These are phyloP conservation scores for Simplicillium sp. DNA, from an alignment of 2,329 filamentous ascomycete genomes.

Conservation along the genomic window DNA sequence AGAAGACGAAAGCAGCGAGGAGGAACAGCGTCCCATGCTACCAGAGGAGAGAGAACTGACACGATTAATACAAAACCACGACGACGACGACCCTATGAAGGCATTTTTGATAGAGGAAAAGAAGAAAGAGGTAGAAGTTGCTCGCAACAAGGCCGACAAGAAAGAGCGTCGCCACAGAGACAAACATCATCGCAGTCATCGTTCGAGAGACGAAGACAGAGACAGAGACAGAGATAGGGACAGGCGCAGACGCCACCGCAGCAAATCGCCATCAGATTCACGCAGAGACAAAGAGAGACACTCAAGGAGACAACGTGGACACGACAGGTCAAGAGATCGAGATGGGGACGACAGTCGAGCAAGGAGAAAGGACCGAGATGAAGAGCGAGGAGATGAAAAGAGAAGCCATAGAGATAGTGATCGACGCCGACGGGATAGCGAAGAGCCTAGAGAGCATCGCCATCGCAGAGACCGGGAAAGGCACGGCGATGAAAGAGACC, in stretches of 20 bases:
- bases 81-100: slow-evolving; percentile 98
- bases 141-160: slow-evolving; percentile 42
- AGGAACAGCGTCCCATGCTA: slow-evolving; percentile 52
- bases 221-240: slow-evolving; percentile 18
- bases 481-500: slow-evolving; percentile 8
- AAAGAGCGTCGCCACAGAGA: slow-evolving; percentile 38
- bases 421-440: slow-evolving; percentile 13
- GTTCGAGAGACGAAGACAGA: slow-evolving; percentile 21
- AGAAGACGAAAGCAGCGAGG: slow-evolving; percentile 36
- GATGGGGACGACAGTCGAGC: too few relatives aligned
- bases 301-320: slow-evolving; percentile 11
- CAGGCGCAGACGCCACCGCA: slow-evolving; percentile 15
- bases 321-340: too few relatives aligned
- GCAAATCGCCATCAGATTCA: not conserved
- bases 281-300: slow-evolving; percentile 12
- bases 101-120: slow-evolving; percentile 82
- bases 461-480: not conserved
- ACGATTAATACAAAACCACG: slow-evolving; percentile 66
- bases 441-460: slow-evolving; percentile 13
- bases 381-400: too few relatives aligned
- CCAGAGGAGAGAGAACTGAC: slow-evolving; percentile 76
- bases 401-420: too few relatives aligned
- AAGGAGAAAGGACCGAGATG: too few relatives aligned
- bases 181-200: slow-evolving; percentile 34
- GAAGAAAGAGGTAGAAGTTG: slow-evolving; percentile 74